Conservation (phyloP, 306 rosid species). For the Rosa chinensis region DNA sequence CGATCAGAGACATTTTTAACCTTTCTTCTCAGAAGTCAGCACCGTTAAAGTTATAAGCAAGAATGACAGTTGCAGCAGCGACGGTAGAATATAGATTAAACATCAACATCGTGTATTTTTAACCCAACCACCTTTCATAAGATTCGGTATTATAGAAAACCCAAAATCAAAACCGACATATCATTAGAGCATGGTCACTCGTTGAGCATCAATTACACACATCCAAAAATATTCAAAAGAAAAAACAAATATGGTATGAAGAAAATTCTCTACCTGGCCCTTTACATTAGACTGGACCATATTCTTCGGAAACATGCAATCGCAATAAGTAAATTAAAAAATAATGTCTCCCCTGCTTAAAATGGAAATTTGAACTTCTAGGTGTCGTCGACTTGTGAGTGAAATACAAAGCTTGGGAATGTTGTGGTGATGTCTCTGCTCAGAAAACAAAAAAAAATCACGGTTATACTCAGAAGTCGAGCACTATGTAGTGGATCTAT, state of each 20-base stretch:
- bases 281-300: slow-evolving; percentile 24
- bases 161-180: slow-evolving; percentile 19
- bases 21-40: neutral
- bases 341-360: slow-evolving; percentile 1
- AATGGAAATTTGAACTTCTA: slow-evolving; percentile 23
- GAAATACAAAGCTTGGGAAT: slow-evolving; percentile 91
- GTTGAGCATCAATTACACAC: slow-evolving; percentile 27
- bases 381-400: slow-evolving; percentile 90
- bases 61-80: neutral
- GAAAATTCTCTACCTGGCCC: slow-evolving; percentile 25
- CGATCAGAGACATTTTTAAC: neutral
- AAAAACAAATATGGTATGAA: slow-evolving; percentile 20
- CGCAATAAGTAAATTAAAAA: slow-evolving; percentile 14
- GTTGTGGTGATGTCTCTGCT: slow-evolving; percentile 95
- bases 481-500: neutral
- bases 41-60: neutral
- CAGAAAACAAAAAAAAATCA: slow-evolving; percentile 16
- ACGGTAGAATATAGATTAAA: neutral
- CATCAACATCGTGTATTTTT: neutral
- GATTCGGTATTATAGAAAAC: neutral
- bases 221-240: slow-evolving; percentile 33
- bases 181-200: slow-evolving; percentile 15
- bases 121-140: neutral
- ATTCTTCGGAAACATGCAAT: slow-evolving; percentile 25
- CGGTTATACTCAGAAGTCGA: neutral